phyloP scores from a whole-genome alignment of 2,329 filamentous ascomycete genomes.

The Fusarium sp. region DNA sequence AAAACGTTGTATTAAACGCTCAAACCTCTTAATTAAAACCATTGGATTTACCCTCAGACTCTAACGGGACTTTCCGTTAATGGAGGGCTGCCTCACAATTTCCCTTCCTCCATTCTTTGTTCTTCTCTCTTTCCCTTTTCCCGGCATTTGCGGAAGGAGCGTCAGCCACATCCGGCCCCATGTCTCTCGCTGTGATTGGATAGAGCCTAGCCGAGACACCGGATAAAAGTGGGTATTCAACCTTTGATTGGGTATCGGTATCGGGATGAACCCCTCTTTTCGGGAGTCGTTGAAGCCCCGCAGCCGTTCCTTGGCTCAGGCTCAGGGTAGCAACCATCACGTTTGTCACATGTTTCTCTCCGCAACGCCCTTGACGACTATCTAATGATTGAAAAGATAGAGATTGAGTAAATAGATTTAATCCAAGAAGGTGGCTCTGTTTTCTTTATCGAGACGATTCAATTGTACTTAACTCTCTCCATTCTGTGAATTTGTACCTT shows the following conservation, averaged over 20 bases:
- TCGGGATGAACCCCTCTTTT: background rate
- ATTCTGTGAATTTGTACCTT: too few relatives aligned
- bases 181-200: background rate
- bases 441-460: too few relatives aligned
- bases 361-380: background rate
- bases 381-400: background rate
- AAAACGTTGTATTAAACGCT: background rate
- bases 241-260: background rate
- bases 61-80: background rate
- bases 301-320: background rate
- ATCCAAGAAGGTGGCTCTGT: too few relatives aligned
- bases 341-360: background rate
- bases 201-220: background rate
- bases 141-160: background rate
- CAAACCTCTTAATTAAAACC: background rate
- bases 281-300: background rate
- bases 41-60: background rate
- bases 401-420: background rate
- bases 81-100: background rate
- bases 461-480: too few relatives aligned
- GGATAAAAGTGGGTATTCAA: background rate
- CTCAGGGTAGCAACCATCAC: background rate
- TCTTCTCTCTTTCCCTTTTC: background rate
- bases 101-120: background rate
- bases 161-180: background rate